Conservation (phyloP, 176 grass and related monocot species). For the Oryza rufipogon region DNA sequence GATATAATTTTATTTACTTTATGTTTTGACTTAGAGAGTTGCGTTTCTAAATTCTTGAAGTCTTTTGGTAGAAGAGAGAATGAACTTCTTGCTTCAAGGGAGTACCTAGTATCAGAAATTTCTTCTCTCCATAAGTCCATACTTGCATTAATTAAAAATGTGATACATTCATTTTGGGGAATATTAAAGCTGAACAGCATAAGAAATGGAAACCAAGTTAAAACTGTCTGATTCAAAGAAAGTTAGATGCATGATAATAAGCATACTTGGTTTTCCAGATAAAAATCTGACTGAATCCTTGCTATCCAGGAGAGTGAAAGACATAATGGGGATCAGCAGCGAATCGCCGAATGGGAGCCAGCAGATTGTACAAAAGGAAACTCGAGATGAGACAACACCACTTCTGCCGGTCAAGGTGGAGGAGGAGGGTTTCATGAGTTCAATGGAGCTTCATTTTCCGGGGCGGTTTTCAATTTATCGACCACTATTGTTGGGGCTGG, state of each 20-base stretch:
- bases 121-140: constrained; percentile 15
- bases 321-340: constrained; percentile 26
- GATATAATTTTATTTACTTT: neutral
- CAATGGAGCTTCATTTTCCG: constrained; percentile 67
- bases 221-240: neutral
- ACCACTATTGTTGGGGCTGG: constrained; percentile 87
- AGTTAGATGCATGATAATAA: neutral
- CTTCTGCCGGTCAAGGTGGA: constrained; percentile 58
- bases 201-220: constrained; percentile 30
- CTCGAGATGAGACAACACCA: constrained; percentile 57
- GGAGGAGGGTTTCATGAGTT: constrained; percentile 48
- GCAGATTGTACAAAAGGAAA: constrained; percentile 19
- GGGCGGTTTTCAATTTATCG: constrained; percentile 83
- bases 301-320: constrained; percentile 7
- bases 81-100: neutral
- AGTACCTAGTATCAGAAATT: neutral
- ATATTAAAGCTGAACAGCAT: neutral
- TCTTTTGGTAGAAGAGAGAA: neutral
- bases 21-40: neutral
- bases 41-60: neutral
- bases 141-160: neutral
- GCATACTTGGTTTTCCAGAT: neutral
- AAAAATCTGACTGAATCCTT: constrained; percentile 1
- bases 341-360: constrained; percentile 8
- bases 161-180: neutral